Evolutionary conservation across 169 alveolate species (phyloP), one percentile per base, ranked within the genome.

Genomic region (Eimeria sp.): DNA sequence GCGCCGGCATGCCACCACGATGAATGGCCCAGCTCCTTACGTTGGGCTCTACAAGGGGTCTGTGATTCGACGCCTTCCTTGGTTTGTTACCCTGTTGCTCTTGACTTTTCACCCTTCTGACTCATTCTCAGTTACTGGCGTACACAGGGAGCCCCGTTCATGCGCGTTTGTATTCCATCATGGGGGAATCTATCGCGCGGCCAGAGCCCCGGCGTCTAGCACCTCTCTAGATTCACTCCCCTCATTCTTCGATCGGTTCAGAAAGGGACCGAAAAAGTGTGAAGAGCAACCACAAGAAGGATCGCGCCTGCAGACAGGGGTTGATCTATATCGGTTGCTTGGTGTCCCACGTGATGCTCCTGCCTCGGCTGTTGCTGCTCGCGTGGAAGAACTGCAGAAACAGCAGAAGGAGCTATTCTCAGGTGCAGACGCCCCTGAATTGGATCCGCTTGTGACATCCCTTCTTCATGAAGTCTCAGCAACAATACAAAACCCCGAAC

Each of bases 321-420:
- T 60, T 62, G 91, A 85, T 23, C 46, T 85, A n/a, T 85, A 85
- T 62, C 91, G 91, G 62, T 18, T 85, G 37, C 37, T 85, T 58
- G 91, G 91, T 2, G 64, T 85, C 30, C 62, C 49, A 6, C 91
- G 56, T 60, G 78, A 85, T 30, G 76, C 91, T 11, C 30, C 91
- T 11, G 40, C 80, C 33, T 30, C 56, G 25, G 91, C 66, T 11
- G n/a, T 85, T 85, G 76, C 91, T 40, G 58, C 78, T 40, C 91
- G 78, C 16, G 91, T 52, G n/a, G 52, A 85, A 49, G 62, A 85
- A 37, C 43, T 85, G 80, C 80, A 85, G 40, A 54, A 58, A 33
- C 91, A 62, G 78, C 91, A 30, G 78, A 37, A 9, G n/a, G 49
- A 49, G 91, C 90, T 30, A 23, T 60, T 83, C 66, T 83, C 90